phyloP scores from a whole-genome alignment of 108 stramenopile genomes.

The Skeletonema menzelii region DNA sequence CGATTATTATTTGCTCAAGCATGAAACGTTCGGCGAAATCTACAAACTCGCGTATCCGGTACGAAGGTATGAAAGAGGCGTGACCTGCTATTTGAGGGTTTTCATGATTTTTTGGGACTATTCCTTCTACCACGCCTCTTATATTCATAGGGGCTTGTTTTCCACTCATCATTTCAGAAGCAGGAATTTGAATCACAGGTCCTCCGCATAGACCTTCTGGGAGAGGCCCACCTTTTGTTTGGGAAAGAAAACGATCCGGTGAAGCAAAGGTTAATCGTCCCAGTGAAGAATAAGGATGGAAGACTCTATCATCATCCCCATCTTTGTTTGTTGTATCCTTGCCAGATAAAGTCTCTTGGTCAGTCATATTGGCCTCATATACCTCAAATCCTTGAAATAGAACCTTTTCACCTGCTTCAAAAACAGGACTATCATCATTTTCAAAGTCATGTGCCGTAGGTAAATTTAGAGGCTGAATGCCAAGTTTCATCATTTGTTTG shows the following conservation, averaged over 20 bases:
- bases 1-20: conserved; percentile 74
- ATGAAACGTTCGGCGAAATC: conserved; percentile 74
- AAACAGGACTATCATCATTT: conserved; percentile 56
- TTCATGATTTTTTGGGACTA: conserved; percentile 69
- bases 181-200: conserved; percentile 58
- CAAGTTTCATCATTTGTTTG: conserved; percentile 57
- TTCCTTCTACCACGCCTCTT: conserved; percentile 84
- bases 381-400: conserved; percentile 82
- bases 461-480: conserved; percentile 66
- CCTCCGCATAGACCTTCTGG: conserved; percentile 88
- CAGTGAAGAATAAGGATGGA: conserved; percentile 63
- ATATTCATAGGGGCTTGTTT: conserved; percentile 26
- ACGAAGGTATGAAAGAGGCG: conserved; percentile 78
- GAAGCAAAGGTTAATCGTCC: conserved; percentile 65
- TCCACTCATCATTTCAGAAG: not conserved
- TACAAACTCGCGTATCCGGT: conserved; percentile 65
- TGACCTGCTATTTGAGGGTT: conserved; percentile 69
- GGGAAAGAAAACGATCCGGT: conserved; percentile 76
- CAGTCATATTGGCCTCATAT: conserved; percentile 48
- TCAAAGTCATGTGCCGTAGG: conserved; percentile 27
- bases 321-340: conserved; percentile 8
- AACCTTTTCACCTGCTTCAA: conserved; percentile 70
- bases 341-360: conserved; percentile 14
- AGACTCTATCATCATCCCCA: conserved; percentile 61
- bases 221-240: conserved; percentile 58